Conservation (phyloP, 495 filamentous ascomycete species). For the Xylaria telfairii region DNA sequence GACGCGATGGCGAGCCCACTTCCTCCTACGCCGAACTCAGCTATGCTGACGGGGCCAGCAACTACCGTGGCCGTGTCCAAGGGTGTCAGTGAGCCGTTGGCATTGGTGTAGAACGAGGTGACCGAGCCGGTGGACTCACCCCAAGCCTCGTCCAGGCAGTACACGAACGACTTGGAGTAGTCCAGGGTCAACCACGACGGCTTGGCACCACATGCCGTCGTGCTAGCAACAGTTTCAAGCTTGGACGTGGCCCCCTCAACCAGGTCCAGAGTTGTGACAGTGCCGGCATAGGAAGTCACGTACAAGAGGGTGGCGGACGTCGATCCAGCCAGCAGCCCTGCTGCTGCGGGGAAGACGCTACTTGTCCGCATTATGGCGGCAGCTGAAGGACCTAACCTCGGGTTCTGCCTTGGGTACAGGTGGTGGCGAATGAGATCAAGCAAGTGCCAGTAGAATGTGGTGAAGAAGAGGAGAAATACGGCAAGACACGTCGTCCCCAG, state of each 20-base stretch:
- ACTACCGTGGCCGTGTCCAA: conserved; percentile 43
- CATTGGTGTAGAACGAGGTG: conserved; percentile 44
- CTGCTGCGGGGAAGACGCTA: conserved; percentile 37
- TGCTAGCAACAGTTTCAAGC: conserved; percentile 46
- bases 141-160: conserved; percentile 66
- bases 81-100: conserved; percentile 43
- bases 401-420: too few relatives aligned
- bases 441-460: conserved; percentile 18
- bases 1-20: conserved; percentile 52
- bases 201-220: conserved; percentile 57
- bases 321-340: conserved; percentile 40
- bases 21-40: conserved; percentile 49
- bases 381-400: conserved; percentile 27
- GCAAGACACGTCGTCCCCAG: conserved; percentile 34
- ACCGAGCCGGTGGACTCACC: conserved; percentile 48
- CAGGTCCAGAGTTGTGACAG: conserved; percentile 61
- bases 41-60: conserved; percentile 52
- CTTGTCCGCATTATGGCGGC: conserved; percentile 37
- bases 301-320: conserved; percentile 56
- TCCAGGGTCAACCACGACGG: conserved; percentile 67
- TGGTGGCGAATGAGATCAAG: conserved; percentile 22
- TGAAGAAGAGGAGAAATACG: conserved; percentile 32
- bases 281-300: conserved; percentile 66
- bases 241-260: conserved; percentile 32
- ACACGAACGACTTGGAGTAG: conserved; percentile 53